phyloP scores from a whole-genome alignment of 257 asterid species.

The Nyctanthes arbortristis region DNA sequence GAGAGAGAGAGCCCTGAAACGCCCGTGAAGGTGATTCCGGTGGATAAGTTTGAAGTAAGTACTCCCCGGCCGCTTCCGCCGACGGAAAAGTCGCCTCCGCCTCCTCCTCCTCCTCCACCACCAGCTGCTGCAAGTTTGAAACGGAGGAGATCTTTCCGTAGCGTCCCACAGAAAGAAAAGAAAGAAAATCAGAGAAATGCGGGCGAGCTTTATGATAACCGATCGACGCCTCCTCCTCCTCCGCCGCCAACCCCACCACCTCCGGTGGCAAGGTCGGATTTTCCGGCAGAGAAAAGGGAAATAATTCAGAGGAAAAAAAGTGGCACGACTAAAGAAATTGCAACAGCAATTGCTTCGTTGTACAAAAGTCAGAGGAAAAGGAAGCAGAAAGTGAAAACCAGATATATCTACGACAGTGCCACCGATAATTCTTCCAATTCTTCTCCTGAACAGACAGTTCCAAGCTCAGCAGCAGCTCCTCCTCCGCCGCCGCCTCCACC shows the following conservation, averaged over 20 bases:
- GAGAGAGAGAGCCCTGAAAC: conserved; percentile 28
- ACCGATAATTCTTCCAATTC: conserved; percentile 43
- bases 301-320: conserved; percentile 49
- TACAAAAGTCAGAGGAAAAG: conserved; percentile 55
- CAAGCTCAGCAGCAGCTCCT: conserved; percentile 36
- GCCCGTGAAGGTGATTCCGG: conserved; percentile 48
- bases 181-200: conserved; percentile 34
- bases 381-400: conserved; percentile 49
- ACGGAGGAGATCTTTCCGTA: conserved; percentile 52
- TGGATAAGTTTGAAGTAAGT: conserved; percentile 58
- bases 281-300: conserved; percentile 30
- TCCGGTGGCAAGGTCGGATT: conserved; percentile 15
- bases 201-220: conserved; percentile 26
- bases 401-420: conserved; percentile 44
- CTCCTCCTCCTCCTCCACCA: conserved; percentile 39
- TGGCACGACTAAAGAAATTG: conserved; percentile 67
- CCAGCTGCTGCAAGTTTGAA: conserved; percentile 35
- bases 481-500: conserved; percentile 65
- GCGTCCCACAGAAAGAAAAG: conserved; percentile 42
- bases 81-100: conserved; percentile 32
- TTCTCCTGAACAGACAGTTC: conserved; percentile 34
- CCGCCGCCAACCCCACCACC: conserved; percentile 36
- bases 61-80: conserved; percentile 36
- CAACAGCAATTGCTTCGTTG: conserved; percentile 65
- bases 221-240: conserved; percentile 31